These are phyloP conservation scores for Articulospora tetracladia DNA, from an alignment of 495 filamentous ascomycete genomes.

Conservation along the genomic window DNA sequence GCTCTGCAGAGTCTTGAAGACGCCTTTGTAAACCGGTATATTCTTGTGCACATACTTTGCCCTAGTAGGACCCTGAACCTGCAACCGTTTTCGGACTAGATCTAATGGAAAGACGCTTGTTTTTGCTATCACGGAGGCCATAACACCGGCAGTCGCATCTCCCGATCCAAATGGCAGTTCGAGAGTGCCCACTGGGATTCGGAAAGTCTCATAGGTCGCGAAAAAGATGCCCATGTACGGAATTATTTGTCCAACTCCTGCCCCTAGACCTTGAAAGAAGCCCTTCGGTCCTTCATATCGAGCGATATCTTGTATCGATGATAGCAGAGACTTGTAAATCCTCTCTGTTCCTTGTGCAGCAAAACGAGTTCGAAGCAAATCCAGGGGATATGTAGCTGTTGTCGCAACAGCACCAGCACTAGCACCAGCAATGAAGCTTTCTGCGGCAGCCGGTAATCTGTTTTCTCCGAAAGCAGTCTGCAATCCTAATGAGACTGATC, in stretches of 20 bases:
- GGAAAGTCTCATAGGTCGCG: constrained; percentile 73
- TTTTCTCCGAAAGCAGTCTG: constrained; percentile 32
- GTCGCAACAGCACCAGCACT: constrained; percentile 78
- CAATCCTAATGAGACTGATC: constrained; percentile 60
- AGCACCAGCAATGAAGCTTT: constrained; percentile 77
- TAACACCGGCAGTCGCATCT: constrained; percentile 75
- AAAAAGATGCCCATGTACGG: constrained; percentile 98
- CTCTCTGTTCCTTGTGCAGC: constrained; percentile 86
- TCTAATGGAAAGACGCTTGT: constrained; percentile 93
- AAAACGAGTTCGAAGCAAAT: constrained; percentile 91
- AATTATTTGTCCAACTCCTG: constrained; percentile 80
- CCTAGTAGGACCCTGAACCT: constrained; percentile 90
- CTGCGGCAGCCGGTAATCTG: constrained; percentile 42
- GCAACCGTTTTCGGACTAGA: constrained; percentile 84
- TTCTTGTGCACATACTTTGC: constrained; percentile 75
- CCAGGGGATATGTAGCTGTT: constrained; percentile 82
- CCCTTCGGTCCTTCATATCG: constrained; percentile 68
- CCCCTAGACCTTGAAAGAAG: constrained; percentile 81
- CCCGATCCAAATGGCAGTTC: constrained; percentile 70
- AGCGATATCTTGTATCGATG: constrained; percentile 68
- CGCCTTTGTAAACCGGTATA: constrained; percentile 78
- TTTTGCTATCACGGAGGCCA: constrained; percentile 78
- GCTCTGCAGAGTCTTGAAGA: constrained; percentile 55
- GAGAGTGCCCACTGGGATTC: constrained; percentile 45
- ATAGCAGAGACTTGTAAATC: constrained; percentile 66